Evolutionary conservation across 176 grass and related monocot genomes (phyloP).

Genomic region (Puya raimondii): DNA sequence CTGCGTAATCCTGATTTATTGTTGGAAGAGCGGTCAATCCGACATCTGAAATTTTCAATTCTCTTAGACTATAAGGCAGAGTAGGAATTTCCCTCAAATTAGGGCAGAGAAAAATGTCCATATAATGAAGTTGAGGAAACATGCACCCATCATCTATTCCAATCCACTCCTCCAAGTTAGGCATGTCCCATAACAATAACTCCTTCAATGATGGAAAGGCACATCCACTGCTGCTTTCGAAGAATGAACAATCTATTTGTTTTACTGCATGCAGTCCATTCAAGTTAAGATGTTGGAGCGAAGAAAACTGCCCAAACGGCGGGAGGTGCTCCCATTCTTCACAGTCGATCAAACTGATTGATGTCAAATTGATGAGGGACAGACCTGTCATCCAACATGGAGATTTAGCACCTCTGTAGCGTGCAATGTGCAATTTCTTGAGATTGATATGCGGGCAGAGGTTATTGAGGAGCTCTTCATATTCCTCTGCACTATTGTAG

Average conservation of each 20-base stretch:
- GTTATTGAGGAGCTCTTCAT: not conserved
- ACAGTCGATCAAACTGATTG: constrained; percentile 6
- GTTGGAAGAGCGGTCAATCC: too few relatives aligned
- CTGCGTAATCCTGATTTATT: too few relatives aligned
- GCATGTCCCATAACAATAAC: not conserved
- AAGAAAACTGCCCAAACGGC: constrained; percentile 13
- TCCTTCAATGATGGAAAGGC: constrained; percentile 19
- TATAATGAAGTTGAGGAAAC: too few relatives aligned
- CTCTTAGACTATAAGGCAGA: too few relatives aligned
- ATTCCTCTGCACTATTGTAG: not conserved
- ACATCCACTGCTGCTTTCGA: not conserved
- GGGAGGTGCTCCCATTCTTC: not conserved
- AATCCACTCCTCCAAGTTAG: too few relatives aligned
- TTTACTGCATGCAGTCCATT: not conserved
- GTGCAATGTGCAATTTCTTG: not conserved
- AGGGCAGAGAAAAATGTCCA: too few relatives aligned
- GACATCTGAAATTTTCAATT: too few relatives aligned
- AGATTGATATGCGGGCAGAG: constrained; percentile 6
- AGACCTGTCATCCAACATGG: constrained; percentile 6
- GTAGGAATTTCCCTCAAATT: too few relatives aligned
- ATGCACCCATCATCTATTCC: too few relatives aligned
- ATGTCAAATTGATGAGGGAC: not conserved
- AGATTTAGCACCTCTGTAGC: constrained; percentile 1
- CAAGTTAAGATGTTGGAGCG: constrained; percentile 10
- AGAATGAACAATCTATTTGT: constrained; percentile 3